phyloP scores from a whole-genome alignment of 495 filamentous ascomycete species.

The Aspergillus cavernicola region DNA sequence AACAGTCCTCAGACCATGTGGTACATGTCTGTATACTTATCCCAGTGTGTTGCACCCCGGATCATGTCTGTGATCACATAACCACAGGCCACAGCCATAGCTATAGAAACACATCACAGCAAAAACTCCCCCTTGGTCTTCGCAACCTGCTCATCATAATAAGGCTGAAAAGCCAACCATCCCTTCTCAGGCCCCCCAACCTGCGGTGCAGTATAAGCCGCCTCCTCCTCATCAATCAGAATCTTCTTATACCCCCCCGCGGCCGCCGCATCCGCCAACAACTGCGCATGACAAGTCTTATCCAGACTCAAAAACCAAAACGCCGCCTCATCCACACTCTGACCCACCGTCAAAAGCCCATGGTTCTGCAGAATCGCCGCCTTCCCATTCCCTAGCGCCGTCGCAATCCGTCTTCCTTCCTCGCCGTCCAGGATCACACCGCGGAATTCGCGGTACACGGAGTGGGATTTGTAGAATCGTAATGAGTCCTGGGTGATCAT shows the following conservation, averaged over 20 bases:
- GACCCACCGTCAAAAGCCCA: constrained; percentile 52
- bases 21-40: too few relatives aligned
- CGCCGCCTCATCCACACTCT: constrained; percentile 54
- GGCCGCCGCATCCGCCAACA: constrained; percentile 52
- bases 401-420: constrained; percentile 51
- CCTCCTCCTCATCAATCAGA: constrained; percentile 48
- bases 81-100: too few relatives aligned
- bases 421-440: constrained; percentile 51
- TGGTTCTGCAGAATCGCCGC: constrained; percentile 59
- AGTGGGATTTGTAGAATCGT: constrained; percentile 45
- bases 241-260: constrained; percentile 48
- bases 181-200: constrained; percentile 18
- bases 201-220: constrained; percentile 36
- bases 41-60: too few relatives aligned
- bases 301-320: constrained; percentile 60
- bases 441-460: constrained; percentile 41
- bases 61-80: too few relatives aligned
- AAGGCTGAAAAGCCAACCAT: constrained; percentile 24
- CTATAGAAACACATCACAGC: too few relatives aligned
- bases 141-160: constrained; percentile 16
- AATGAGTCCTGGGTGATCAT: constrained; percentile 44
- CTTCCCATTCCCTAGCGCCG: constrained; percentile 47
- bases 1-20: too few relatives aligned
- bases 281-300: constrained; percentile 55
- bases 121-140: constrained; percentile 11